Conservation (phyloP, 306 rosid genomes). For the Luffa acutangula region DNA sequence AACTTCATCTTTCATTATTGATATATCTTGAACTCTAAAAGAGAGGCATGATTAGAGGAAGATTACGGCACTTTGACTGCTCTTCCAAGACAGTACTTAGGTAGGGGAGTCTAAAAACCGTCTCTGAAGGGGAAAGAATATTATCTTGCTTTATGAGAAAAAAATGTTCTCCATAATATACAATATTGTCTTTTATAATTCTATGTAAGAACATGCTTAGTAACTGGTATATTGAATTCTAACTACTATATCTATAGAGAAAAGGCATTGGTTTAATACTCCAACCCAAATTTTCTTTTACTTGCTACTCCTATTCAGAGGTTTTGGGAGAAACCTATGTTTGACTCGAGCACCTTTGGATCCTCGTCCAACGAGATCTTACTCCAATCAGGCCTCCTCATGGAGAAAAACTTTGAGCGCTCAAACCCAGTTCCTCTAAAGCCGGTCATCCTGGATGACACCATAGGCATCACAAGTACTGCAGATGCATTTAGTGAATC, state of each 20-base stretch:
- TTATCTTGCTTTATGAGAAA: neutral
- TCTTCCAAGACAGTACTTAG: neutral
- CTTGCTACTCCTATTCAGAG: slow-evolving; percentile 2
- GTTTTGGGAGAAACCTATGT: neutral
- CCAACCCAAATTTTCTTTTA: slow-evolving; percentile 8
- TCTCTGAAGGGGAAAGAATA: neutral
- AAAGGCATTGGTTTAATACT: neutral
- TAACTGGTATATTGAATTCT: neutral
- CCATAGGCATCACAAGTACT: slow-evolving; percentile 93
- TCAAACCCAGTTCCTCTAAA: slow-evolving; percentile 76
- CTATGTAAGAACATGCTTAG: slow-evolving; percentile 2
- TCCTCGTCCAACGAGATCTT: slow-evolving; percentile 56
- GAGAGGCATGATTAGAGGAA: neutral
- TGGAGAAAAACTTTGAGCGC: slow-evolving; percentile 46
- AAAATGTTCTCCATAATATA: neutral
- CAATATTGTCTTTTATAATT: neutral
- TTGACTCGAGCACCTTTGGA: slow-evolving; percentile 6
- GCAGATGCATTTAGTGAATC: slow-evolving; percentile 84
- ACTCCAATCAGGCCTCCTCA: slow-evolving; percentile 57
- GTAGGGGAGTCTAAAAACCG: neutral
- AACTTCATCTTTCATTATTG: neutral
- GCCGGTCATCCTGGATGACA: slow-evolving; percentile 89
- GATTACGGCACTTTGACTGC: neutral
- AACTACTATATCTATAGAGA: slow-evolving; percentile 1
- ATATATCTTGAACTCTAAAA: neutral